Evolutionary conservation across 116 monocot species (phyloP), one percentile per base, ranked within the genome.

Genomic region (Cymodocea nodosa): DNA sequence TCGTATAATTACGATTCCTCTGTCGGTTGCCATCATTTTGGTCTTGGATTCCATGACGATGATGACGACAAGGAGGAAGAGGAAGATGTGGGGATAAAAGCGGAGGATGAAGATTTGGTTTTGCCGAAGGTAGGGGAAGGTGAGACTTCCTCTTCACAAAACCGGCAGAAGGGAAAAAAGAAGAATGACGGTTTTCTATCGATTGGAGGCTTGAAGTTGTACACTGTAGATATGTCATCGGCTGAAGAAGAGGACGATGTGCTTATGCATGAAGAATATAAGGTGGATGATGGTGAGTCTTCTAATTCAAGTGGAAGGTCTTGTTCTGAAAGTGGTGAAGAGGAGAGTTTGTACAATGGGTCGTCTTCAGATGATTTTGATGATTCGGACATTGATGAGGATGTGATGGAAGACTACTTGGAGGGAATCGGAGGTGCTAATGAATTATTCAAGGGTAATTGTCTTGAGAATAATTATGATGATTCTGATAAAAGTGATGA

Each of bases 141-240:
- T 56, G 56, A 18, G 52, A 39, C 10, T 63, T 44, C 39, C 0
- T 9, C 19, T 50, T 56, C 44, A 22, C 12, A 0, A 23, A 66
- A 50, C 17, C 12, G 5, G 64, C 59, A 22, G 59, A 64, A 70
- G 64, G 66, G 70, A 7, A 70, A 72, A 36, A 77, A 74, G 39
- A 78, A 35, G 69, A 73, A 66, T 23, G 71, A 76, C 2, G 85
- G 74, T 0, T 85, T 81, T 81, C 37, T 87, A 18, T 78, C 77
- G 12, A 85, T 92, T 56, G 84, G 95, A 53, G 77, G 90, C 22
- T 20, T 87, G 19, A 79, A 74, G 67, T 55, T 97, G 51, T 91
- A 97, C 71, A 86, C 88, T 0, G 86, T 88, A 71, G 97, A 97
- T 53, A 74, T 68, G 9, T 87, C 87, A 0, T 88, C 91, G 11